Evolutionary conservation across 371 early-diverging fungal species (phyloP).

Genomic region (Mucor sp.): DNA sequence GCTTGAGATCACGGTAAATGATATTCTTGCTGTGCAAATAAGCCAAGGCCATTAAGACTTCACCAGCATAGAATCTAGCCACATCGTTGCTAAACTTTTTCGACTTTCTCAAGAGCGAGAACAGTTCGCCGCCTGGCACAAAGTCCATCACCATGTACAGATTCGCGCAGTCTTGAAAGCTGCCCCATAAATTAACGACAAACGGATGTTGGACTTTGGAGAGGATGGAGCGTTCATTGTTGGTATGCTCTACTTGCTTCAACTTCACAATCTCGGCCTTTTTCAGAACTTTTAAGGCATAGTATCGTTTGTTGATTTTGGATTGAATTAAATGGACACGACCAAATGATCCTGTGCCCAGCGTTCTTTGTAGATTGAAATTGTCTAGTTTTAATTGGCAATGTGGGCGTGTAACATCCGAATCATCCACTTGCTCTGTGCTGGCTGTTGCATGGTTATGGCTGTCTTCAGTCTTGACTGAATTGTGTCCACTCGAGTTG

Average conservation of each 20-base stretch:
- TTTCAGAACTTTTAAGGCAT: slow-evolving; percentile 88
- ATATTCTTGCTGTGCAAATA: slow-evolving; percentile 90
- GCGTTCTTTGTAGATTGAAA: slow-evolving; percentile 57
- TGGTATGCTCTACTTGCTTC: slow-evolving; percentile 89
- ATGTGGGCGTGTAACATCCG: slow-evolving; percentile 23
- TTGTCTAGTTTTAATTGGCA: slow-evolving; percentile 29
- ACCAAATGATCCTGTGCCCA: slow-evolving; percentile 97
- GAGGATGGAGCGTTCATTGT: slow-evolving; percentile 83
- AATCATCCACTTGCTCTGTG: neutral
- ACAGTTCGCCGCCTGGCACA: slow-evolving; percentile 93
- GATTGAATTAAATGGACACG: slow-evolving; percentile 87
- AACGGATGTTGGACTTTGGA: slow-evolving; percentile 80
- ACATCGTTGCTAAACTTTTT: slow-evolving; percentile 86
- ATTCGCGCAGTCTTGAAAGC: slow-evolving; percentile 86
- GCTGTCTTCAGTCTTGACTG: neutral
- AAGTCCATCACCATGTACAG: slow-evolving; percentile 95
- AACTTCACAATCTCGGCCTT: slow-evolving; percentile 92
- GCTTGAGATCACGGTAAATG: slow-evolving; percentile 95
- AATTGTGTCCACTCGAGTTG: neutral
- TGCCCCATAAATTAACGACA: slow-evolving; percentile 87
- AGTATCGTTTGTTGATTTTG: slow-evolving; percentile 67
- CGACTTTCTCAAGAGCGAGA: slow-evolving; percentile 67
- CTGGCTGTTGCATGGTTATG: neutral
- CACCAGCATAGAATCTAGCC: slow-evolving; percentile 81
- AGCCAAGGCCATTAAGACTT: slow-evolving; percentile 76